These are phyloP conservation scores for Vanrija sp. DNA, from an alignment of 1,284 basidiomycete genomes.

Conservation along the genomic window DNA sequence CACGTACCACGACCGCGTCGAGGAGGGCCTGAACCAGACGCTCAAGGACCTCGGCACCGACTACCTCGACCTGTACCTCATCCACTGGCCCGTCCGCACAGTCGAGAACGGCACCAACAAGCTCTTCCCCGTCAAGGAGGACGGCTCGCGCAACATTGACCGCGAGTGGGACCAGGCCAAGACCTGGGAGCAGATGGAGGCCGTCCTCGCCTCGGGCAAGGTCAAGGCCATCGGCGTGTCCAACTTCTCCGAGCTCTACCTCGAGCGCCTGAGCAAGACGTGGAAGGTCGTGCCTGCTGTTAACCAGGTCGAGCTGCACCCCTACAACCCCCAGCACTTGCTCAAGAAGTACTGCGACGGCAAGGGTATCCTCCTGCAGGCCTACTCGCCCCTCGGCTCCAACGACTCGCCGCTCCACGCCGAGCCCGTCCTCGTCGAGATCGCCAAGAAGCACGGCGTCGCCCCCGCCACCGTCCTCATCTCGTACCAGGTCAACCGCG, in stretches of 20 bases:
- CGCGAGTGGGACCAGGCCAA: slow-evolving; percentile 52
- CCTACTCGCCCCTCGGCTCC: slow-evolving; percentile 80
- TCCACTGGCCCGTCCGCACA: slow-evolving; percentile 49
- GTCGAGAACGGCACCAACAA: slow-evolving; percentile 35
- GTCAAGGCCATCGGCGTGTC: slow-evolving; percentile 54
- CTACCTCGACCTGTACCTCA: slow-evolving; percentile 77
- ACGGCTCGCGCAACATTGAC: slow-evolving; percentile 46
- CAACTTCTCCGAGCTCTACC: slow-evolving; percentile 31
- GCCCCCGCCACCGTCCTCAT: slow-evolving; percentile 55
- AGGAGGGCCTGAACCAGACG: slow-evolving; percentile 62
- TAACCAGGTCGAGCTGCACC: slow-evolving; percentile 70
- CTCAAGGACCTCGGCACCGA: slow-evolving; percentile 65
- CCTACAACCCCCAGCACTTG: slow-evolving; percentile 67
- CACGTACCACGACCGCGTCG: slow-evolving; percentile 67
- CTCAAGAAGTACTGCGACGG: slow-evolving; percentile 64
- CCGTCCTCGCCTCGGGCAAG: slow-evolving; percentile 54
- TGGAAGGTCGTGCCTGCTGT: slow-evolving; percentile 63
- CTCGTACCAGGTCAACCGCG: slow-evolving; percentile 49
- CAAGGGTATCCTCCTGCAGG: slow-evolving; percentile 69
- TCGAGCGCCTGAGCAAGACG: slow-evolving; percentile 54
- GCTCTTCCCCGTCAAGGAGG: slow-evolving; percentile 42
- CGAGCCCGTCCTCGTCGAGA: slow-evolving; percentile 62
- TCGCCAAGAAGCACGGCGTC: slow-evolving; percentile 62
- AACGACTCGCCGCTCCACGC: slow-evolving; percentile 61
- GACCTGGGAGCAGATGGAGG: slow-evolving; percentile 63